phyloP scores from a whole-genome alignment of 163 green algal genomes.

The Scenedesmus sp. region DNA sequence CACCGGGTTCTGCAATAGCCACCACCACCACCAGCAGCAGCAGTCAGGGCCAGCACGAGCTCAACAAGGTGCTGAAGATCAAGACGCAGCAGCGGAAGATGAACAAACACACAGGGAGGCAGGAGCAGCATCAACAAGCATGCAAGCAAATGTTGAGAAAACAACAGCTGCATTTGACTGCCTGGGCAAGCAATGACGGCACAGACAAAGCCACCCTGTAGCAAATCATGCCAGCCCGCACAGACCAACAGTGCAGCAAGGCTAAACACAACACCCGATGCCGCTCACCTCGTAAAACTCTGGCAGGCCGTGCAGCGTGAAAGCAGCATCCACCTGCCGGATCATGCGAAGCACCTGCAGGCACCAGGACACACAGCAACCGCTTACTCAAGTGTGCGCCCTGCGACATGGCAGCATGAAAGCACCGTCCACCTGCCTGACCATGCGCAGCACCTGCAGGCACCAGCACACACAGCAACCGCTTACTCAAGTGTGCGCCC shows the following conservation, averaged over 20 bases:
- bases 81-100: neutral
- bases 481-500: too few species aligned
- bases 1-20: neutral
- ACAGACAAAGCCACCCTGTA: neutral
- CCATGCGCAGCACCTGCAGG: constrained; percentile 24
- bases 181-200: too few species aligned
- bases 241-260: neutral
- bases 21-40: neutral
- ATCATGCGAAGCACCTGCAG: constrained; percentile 29
- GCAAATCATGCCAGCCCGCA: neutral
- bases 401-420: neutral
- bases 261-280: too few species aligned
- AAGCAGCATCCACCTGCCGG: neutral
- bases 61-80: neutral
- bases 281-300: constrained; percentile 24
- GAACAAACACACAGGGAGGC: neutral
- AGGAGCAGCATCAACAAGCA: too few species aligned
- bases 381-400: too few species aligned
- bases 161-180: too few species aligned
- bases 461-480: neutral
- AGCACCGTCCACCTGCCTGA: neutral
- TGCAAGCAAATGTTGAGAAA: too few species aligned
- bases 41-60: neutral
- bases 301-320: constrained; percentile 13
- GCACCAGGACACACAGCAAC: neutral